phyloP scores from a whole-genome alignment of 2,329 filamentous ascomycete species.

The Colletotrichum camelliae region DNA sequence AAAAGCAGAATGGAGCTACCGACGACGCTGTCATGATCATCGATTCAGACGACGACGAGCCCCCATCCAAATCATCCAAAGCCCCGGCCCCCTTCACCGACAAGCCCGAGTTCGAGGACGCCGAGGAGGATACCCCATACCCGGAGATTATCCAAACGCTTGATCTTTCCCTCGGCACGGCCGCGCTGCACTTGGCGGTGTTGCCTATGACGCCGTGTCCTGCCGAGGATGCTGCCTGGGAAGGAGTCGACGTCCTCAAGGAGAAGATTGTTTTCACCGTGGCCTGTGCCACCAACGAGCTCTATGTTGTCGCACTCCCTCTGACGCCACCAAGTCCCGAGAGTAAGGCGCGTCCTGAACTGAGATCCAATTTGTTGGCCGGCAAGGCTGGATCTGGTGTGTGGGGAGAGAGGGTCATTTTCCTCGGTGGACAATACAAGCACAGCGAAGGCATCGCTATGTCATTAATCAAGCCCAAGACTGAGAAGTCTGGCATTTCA shows the following conservation, averaged over 20 bases:
- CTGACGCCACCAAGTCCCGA: slow-evolving; percentile 66
- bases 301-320: slow-evolving; percentile 64
- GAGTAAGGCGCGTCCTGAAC: slow-evolving; percentile 61
- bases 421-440: slow-evolving; percentile 58
- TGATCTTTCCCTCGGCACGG: slow-evolving; percentile 63
- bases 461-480: slow-evolving; percentile 50
- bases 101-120: slow-evolving; percentile 64
- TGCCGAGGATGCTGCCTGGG: slow-evolving; percentile 54
- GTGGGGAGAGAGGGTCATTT: slow-evolving; percentile 66
- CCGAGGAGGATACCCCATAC: slow-evolving; percentile 49
- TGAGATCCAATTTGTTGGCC: slow-evolving; percentile 55
- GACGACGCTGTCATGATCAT: slow-evolving; percentile 66
- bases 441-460: slow-evolving; percentile 62
- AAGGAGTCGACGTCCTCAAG: slow-evolving; percentile 53
- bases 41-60: slow-evolving; percentile 66
- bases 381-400: slow-evolving; percentile 63
- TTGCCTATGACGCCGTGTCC: slow-evolving; percentile 56
- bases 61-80: slow-evolving; percentile 36
- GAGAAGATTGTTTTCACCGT: slow-evolving; percentile 67
- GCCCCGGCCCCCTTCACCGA: slow-evolving; percentile 45
- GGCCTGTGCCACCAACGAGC: slow-evolving; percentile 61
- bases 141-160: slow-evolving; percentile 64
- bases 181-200: slow-evolving; percentile 61
- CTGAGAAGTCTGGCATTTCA: slow-evolving; percentile 16
- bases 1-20: slow-evolving; percentile 56